These are phyloP conservation scores for Pichia nakasei DNA, from an alignment of 805 yeast genomes.

Conservation along the genomic window DNA sequence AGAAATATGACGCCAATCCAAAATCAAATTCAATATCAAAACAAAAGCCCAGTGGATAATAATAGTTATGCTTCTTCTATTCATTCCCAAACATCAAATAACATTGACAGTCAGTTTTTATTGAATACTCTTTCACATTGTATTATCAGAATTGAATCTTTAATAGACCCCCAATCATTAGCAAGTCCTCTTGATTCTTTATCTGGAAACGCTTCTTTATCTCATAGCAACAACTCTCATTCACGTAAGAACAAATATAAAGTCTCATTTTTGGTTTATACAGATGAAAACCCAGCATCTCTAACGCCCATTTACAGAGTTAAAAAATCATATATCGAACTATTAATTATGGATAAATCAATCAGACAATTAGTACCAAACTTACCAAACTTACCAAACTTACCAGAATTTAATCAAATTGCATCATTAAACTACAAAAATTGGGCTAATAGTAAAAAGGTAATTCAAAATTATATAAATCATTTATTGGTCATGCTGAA, in stretches of 20 bases:
- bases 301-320: constrained; percentile 56
- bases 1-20: background rate
- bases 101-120: constrained; percentile 19
- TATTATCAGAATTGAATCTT: constrained; percentile 23
- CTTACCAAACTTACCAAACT: constrained; percentile 20
- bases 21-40: background rate
- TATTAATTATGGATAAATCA: constrained; percentile 52
- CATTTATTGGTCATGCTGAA: constrained; percentile 14
- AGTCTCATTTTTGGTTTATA: constrained; percentile 55
- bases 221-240: background rate
- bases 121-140: constrained; percentile 23
- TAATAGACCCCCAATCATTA: constrained; percentile 19
- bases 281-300: constrained; percentile 47
- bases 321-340: constrained; percentile 50
- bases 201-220: background rate
- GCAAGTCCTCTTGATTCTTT: constrained; percentile 19
- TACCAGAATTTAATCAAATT: constrained; percentile 23
- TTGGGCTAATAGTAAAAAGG: constrained; percentile 27
- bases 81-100: background rate
- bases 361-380: constrained; percentile 36
- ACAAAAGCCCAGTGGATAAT: background rate
- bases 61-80: background rate
- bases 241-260: constrained; percentile 45
- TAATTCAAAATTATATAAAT: constrained; percentile 23
- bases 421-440: constrained; percentile 22